phyloP scores from a whole-genome alignment of 2,329 filamentous ascomycete genomes.

The Monilinia fructigena region DNA sequence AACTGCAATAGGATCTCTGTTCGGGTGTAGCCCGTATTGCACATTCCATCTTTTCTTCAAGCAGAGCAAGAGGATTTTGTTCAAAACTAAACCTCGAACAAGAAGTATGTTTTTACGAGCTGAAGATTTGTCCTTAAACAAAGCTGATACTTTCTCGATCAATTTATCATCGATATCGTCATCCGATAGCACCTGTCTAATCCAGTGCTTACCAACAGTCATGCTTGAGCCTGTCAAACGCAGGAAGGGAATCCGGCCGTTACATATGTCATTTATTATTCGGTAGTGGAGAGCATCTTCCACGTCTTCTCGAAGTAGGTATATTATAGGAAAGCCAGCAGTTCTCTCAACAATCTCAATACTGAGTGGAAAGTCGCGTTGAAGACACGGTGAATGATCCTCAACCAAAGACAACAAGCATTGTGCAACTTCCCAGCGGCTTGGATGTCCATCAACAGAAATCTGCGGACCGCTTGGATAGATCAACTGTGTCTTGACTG shows the following conservation, averaged over 20 bases:
- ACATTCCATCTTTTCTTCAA: slow-evolving; percentile 59
- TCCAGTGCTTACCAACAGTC: slow-evolving; percentile 35
- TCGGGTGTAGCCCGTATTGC: slow-evolving; percentile 58
- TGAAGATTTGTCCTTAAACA: slow-evolving; percentile 41
- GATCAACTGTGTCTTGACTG: slow-evolving; percentile 44
- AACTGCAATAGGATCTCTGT: slow-evolving; percentile 60
- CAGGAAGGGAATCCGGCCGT: slow-evolving; percentile 34
- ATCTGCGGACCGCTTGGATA: slow-evolving; percentile 44
- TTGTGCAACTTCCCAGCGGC: slow-evolving; percentile 42
- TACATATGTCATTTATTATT: slow-evolving; percentile 41
- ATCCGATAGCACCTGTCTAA: slow-evolving; percentile 35
- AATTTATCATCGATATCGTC: slow-evolving; percentile 31
- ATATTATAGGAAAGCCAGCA: slow-evolving; percentile 48
- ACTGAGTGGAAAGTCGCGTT: slow-evolving; percentile 42
- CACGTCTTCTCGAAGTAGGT: slow-evolving; percentile 46
- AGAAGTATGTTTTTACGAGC: slow-evolving; percentile 48
- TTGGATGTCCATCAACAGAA: slow-evolving; percentile 43
- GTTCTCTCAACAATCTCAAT: slow-evolving; percentile 45
- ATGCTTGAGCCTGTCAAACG: slow-evolving; percentile 25
- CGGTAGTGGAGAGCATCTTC: slow-evolving; percentile 40
- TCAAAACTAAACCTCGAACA: slow-evolving; percentile 61
- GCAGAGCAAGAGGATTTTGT: slow-evolving; percentile 52
- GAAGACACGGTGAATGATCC: slow-evolving; percentile 40
- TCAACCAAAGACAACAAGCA: slow-evolving; percentile 39
- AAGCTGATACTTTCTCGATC: slow-evolving; percentile 32